Conservation (phyloP, 2,329 filamentous ascomycete species). For the Zymoseptoria tritici region DNA sequence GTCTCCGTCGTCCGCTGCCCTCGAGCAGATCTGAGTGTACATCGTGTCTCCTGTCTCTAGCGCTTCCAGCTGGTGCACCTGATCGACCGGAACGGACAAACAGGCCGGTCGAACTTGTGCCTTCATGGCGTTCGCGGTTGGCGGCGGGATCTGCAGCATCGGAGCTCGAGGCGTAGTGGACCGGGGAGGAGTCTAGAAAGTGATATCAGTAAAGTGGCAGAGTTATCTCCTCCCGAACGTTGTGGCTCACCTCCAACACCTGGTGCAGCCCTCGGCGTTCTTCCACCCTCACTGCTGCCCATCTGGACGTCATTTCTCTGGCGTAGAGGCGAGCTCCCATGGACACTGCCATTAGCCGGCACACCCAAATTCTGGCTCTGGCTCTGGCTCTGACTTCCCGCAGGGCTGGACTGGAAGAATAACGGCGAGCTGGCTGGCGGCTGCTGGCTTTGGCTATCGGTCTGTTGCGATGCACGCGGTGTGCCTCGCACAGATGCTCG, state of each 20-base stretch:
- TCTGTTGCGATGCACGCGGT: conserved; percentile 12
- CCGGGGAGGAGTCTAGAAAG: conserved; percentile 74
- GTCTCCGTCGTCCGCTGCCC: conserved; percentile 45
- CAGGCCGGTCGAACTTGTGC: conserved; percentile 59
- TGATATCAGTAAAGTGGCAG: conserved; percentile 16
- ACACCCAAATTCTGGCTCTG: conserved; percentile 22
- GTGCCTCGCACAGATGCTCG: conserved; percentile 43
- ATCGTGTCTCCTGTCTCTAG: conserved; percentile 68
- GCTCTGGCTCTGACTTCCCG: conserved; percentile 34
- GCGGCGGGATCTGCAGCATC: conserved; percentile 36
- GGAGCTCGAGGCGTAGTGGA: conserved; percentile 84
- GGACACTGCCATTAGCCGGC: conserved; percentile 34
- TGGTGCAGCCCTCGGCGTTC: conserved; percentile 62
- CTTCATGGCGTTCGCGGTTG: conserved; percentile 53
- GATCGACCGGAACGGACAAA: conserved; percentile 64
- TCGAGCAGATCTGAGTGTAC: conserved; percentile 72
- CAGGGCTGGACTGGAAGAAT: conserved; percentile 62
- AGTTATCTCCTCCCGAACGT: neutral
- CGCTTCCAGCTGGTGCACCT: conserved; percentile 41
- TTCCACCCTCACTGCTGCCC: conserved; percentile 51
- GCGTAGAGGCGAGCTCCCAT: conserved; percentile 43
- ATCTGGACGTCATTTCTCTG: conserved; percentile 23
- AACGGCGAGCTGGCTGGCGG: conserved; percentile 64
- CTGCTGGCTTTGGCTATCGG: conserved; percentile 20
- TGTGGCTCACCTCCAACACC: conserved; percentile 53